These are phyloP conservation scores for Ophiostoma ulmi DNA, from an alignment of 2,329 filamentous ascomycete species.

Conservation along the genomic window DNA sequence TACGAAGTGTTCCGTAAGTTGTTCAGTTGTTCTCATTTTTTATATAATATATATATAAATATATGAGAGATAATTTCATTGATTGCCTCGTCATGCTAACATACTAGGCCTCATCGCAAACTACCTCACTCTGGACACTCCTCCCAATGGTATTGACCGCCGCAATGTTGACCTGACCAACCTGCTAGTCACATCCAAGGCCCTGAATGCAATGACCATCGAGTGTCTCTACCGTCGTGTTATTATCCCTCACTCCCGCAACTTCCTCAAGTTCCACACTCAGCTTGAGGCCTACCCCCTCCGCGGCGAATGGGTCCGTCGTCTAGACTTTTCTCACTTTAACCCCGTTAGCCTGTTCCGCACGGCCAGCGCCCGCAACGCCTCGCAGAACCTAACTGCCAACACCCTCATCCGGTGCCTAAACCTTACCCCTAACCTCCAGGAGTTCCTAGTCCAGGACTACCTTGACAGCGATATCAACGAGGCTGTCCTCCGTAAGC, in stretches of 20 bases:
- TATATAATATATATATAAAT: too few relatives aligned
- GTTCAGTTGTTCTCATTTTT: slow-evolving; percentile 24
- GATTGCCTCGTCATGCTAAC: slow-evolving; percentile 32
- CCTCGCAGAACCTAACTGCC: slow-evolving; percentile 70
- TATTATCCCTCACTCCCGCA: slow-evolving; percentile 75
- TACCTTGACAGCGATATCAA: slow-evolving; percentile 73
- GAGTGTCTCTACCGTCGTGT: slow-evolving; percentile 72
- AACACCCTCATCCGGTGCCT: slow-evolving; percentile 68
- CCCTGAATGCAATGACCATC: slow-evolving; percentile 66
- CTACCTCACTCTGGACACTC: slow-evolving; percentile 67
- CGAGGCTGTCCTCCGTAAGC: slow-evolving; percentile 61
- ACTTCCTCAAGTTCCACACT: slow-evolving; percentile 74
- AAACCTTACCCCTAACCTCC: slow-evolving; percentile 64
- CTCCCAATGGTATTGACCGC: slow-evolving; percentile 66
- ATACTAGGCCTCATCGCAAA: slow-evolving; percentile 62
- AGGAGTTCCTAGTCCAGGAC: slow-evolving; percentile 75
- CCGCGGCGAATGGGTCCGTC: slow-evolving; percentile 69
- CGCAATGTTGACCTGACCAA: slow-evolving; percentile 75
- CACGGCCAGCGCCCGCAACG: slow-evolving; percentile 66
- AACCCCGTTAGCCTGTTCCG: slow-evolving; percentile 72
- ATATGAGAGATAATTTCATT: too few relatives aligned
- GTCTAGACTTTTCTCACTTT: slow-evolving; percentile 81
- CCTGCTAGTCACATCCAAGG: slow-evolving; percentile 68
- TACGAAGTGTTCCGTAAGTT: slow-evolving; percentile 58
- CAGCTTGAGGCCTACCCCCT: slow-evolving; percentile 62